A percentile compares a stretch with the other conserved stretches of the same genome.
phyloP scores from a whole-genome alignment of 1,284 basidiomycete genomes.

The Trametes pubescens region DNA sequence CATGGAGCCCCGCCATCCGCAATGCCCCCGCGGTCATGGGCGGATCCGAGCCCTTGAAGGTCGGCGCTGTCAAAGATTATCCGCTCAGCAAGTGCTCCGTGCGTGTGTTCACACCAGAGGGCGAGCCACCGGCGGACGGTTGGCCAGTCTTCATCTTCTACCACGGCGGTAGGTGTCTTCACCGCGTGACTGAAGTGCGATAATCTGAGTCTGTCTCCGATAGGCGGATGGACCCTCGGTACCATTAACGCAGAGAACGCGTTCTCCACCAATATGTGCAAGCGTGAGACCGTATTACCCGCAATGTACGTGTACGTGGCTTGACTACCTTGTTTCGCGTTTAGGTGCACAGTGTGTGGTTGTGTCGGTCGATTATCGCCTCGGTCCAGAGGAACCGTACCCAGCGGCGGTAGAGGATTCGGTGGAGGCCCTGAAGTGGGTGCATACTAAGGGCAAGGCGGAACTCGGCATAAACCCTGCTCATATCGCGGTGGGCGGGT shows the following conservation, averaged over 20 bases:
- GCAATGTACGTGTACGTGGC: neutral
- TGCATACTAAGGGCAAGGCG: constrained; percentile 52
- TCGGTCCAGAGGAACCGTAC: constrained; percentile 78
- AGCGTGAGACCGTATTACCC: constrained; percentile 47
- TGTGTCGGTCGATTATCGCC: constrained; percentile 75
- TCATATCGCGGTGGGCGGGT: constrained; percentile 67
- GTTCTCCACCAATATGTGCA: constrained; percentile 66
- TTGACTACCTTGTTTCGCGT: constrained; percentile 1
- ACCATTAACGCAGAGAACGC: constrained; percentile 64
- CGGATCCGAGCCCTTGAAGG: constrained; percentile 58
- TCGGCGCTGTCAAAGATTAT: constrained; percentile 61
- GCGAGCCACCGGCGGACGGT: constrained; percentile 53
- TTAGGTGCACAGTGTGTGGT: constrained; percentile 63
- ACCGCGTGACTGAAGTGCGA: neutral
- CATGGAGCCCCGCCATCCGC: constrained; percentile 67
- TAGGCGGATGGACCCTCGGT: constrained; percentile 78
- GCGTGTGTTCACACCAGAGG: constrained; percentile 66
- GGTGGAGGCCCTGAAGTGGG: constrained; percentile 71
- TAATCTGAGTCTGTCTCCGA: constrained; percentile 3
- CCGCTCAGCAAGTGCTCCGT: constrained; percentile 55
- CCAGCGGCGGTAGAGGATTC: constrained; percentile 81
- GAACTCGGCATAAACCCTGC: constrained; percentile 51
- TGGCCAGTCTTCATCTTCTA: constrained; percentile 72
- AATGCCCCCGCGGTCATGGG: constrained; percentile 63
- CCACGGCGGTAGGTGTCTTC: constrained; percentile 57